Conservation (phyloP, 495 filamentous ascomycete species). For the Xylaria bambusicola region DNA sequence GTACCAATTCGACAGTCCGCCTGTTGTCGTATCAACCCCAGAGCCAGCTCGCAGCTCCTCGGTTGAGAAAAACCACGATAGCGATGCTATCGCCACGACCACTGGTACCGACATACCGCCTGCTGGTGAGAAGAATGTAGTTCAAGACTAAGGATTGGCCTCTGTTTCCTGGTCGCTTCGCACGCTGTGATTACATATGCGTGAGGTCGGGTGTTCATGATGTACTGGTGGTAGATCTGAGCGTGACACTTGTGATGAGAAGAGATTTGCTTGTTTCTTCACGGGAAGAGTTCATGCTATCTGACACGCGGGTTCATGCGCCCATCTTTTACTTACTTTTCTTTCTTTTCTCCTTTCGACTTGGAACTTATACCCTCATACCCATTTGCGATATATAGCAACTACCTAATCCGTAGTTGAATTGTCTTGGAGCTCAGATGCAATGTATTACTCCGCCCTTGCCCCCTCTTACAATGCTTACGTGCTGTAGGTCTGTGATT, state of each 20-base stretch:
- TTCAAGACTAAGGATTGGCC: neutral
- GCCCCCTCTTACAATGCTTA: neutral
- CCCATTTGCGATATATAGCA: constrained; percentile 2
- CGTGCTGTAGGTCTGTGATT: too few species aligned
- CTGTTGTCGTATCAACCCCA: neutral
- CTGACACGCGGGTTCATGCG: neutral
- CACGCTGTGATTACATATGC: neutral
- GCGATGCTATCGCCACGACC: neutral
- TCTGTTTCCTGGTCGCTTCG: neutral
- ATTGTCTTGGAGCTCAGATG: neutral
- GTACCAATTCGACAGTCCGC: constrained; percentile 39
- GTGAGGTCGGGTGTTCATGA: neutral
- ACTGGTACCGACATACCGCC: neutral
- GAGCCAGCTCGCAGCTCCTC: neutral
- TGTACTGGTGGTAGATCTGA: neutral
- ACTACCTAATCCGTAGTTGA: neutral
- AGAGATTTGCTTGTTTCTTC: too few species aligned
- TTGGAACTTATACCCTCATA: constrained; percentile 9
- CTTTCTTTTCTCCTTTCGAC: too few species aligned
- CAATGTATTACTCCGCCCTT: neutral
- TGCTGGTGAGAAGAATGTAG: neutral
- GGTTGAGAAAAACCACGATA: constrained; percentile 2
- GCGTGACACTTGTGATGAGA: too few species aligned
- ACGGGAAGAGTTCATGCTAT: too few species aligned
- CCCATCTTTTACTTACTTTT: neutral